phyloP scores from a whole-genome alignment of 495 filamentous ascomycete species.

The Eremomyces bilateralis region DNA sequence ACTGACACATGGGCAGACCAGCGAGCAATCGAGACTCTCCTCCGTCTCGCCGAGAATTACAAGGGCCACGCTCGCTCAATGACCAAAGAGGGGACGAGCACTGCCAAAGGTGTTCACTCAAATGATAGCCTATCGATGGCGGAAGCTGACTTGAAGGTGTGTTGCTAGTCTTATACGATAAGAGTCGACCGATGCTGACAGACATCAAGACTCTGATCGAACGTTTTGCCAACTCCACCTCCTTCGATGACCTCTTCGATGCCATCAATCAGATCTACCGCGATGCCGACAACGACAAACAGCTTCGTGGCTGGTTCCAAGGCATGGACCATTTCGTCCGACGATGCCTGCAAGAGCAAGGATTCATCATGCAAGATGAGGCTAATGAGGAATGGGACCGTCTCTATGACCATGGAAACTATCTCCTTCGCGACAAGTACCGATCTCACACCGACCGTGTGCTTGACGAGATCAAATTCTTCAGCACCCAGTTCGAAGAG shows the following conservation, averaged over 20 bases:
- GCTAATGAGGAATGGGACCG: slow-evolving; percentile 67
- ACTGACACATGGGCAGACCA: slow-evolving; percentile 31
- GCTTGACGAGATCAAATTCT: slow-evolving; percentile 72
- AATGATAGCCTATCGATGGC: slow-evolving; percentile 39
- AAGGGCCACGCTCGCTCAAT: slow-evolving; percentile 47
- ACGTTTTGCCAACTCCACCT: slow-evolving; percentile 89
- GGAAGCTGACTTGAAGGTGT: slow-evolving; percentile 60
- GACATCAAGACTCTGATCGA: slow-evolving; percentile 55
- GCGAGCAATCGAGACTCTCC: slow-evolving; percentile 65
- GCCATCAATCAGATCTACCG: slow-evolving; percentile 71
- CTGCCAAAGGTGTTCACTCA: slow-evolving; percentile 46
- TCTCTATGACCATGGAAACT: slow-evolving; percentile 71
- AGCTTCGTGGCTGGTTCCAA: slow-evolving; percentile 80
- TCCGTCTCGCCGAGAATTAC: slow-evolving; percentile 71
- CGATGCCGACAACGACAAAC: slow-evolving; percentile 78
- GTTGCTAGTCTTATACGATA: slow-evolving; percentile 14
- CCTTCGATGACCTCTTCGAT: slow-evolving; percentile 62
- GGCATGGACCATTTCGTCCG: slow-evolving; percentile 54
- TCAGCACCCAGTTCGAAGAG: slow-evolving; percentile 70
- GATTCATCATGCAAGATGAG: slow-evolving; percentile 69
- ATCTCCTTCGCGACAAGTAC: slow-evolving; percentile 76
- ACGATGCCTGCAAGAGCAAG: slow-evolving; percentile 67
- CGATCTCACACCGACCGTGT: slow-evolving; percentile 70
- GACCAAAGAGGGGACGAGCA: slow-evolving; percentile 35
- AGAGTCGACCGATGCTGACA: slow-evolving; percentile 26